phyloP scores from a whole-genome alignment of 352 stramenopile species.

The Globisporangium rhizosaccharum region DNA sequence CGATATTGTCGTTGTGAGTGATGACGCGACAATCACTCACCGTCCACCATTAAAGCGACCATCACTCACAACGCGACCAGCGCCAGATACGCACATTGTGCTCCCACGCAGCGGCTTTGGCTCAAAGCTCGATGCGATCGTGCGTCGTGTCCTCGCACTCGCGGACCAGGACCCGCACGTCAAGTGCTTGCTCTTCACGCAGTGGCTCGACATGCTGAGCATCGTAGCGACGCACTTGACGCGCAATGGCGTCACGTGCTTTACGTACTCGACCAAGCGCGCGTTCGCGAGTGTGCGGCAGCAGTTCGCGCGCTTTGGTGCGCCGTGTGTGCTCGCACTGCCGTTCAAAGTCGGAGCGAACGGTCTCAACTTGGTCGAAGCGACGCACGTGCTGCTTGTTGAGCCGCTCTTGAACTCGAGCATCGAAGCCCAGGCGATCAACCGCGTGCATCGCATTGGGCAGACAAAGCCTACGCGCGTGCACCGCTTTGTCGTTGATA shows the following conservation, averaged over 20 bases:
- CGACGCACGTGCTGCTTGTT: slow-evolving; percentile 90
- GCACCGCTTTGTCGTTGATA: slow-evolving; percentile 85
- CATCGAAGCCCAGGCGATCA: slow-evolving; percentile 87
- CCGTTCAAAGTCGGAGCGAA: slow-evolving; percentile 88
- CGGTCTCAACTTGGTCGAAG: slow-evolving; percentile 90
- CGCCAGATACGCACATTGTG: slow-evolving; percentile 8
- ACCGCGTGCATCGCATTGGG: slow-evolving; percentile 88
- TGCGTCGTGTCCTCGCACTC: slow-evolving; percentile 40
- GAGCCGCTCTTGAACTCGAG: slow-evolving; percentile 85
- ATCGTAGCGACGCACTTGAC: slow-evolving; percentile 25
- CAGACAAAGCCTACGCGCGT: slow-evolving; percentile 81
- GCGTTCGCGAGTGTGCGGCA: slow-evolving; percentile 35
- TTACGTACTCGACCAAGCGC: slow-evolving; percentile 59
- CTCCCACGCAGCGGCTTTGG: slow-evolving; percentile 35
- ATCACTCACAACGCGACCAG: slow-evolving; percentile 1
- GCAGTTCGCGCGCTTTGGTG: slow-evolving; percentile 46
- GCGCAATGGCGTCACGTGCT: slow-evolving; percentile 58
- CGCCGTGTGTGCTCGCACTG: slow-evolving; percentile 61
- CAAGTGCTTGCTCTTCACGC: slow-evolving; percentile 89
- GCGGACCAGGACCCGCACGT: slow-evolving; percentile 46
- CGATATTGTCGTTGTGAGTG: slow-evolving; percentile 21
- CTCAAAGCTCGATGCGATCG: slow-evolving; percentile 67
- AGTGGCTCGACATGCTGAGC: slow-evolving; percentile 88
- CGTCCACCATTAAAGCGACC: background rate
- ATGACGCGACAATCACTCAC: slow-evolving; percentile 2